Evolutionary conservation across 2,329 filamentous ascomycete species (phyloP), one percentile per base, ranked within the genome.

Genomic region (Parastagonospora nodorum): DNA sequence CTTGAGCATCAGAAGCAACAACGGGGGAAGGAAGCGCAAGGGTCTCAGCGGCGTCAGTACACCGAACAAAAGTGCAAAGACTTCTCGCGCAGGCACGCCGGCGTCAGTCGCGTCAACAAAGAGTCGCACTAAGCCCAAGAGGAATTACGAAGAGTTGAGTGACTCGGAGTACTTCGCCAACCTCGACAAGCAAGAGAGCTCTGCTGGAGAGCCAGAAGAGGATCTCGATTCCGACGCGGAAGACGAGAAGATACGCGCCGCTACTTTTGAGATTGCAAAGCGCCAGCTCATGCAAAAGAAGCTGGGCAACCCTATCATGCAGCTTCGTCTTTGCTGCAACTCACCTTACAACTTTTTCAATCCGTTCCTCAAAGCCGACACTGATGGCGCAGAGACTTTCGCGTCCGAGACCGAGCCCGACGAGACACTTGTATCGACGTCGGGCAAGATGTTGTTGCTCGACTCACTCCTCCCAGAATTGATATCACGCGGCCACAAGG

Each of bases 281-380:
- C 88, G 89, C 47, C 90, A 97, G 71, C 90, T 97, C n/a, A 80
- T 86, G 3, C 84, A 85, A 37, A 97, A 97, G 77, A 97, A 96
- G 67, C 81, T 97, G 1, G 92, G 94, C 40, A 99, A 99, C 60
- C 89, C 92, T 0, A 77, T 97, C 15, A 91, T 96, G 80, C 94
- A 99, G 70, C 84, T 96, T 3, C 88, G 94, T 0, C 82, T 97
- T 0, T 91, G 90, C 9, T 97, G 94, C 74, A 96, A 99, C 72
- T 90, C 87, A 0, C 94, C 94, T 0, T 92, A 97, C 74, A 96
- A 97, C 68, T 97, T 99, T 72, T 97, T 96, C 75, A 95, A 92
- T 69, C 93, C 94, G 0, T 97, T 93, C 58, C 58, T 72, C 12
- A 58, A 63, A 19, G 66, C 67, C n/a, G 75, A 77, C 84, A 80